phyloP scores from a whole-genome alignment of 495 filamentous ascomycete genomes.

The Aspergillus haitiensis region DNA sequence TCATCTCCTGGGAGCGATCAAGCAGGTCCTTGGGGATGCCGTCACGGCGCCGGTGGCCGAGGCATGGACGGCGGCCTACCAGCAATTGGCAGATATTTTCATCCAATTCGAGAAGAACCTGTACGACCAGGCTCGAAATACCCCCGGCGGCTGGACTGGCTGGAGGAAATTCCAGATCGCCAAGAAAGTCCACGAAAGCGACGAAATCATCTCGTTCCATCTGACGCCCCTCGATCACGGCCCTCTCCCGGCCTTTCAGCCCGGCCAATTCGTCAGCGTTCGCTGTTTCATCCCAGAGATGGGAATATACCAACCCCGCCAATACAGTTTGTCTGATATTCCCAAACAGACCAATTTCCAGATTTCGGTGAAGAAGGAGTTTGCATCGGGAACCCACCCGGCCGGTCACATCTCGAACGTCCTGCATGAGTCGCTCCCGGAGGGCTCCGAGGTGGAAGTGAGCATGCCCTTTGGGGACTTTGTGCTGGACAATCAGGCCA shows the following conservation, averaged over 20 bases:
- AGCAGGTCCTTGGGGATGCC: slow-evolving; percentile 58
- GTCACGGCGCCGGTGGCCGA: slow-evolving; percentile 56
- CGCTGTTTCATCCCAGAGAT: slow-evolving; percentile 54
- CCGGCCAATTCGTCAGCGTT: slow-evolving; percentile 64
- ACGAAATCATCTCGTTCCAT: slow-evolving; percentile 62
- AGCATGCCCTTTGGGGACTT: slow-evolving; percentile 65
- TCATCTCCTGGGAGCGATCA: slow-evolving; percentile 60
- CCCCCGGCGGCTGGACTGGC: slow-evolving; percentile 48
- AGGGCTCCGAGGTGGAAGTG: slow-evolving; percentile 54
- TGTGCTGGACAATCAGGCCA: slow-evolving; percentile 45
- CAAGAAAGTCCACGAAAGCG: slow-evolving; percentile 55
- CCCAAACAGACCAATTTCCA: slow-evolving; percentile 55
- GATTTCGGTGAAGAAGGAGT: slow-evolving; percentile 63
- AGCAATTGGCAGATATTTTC: slow-evolving; percentile 60
- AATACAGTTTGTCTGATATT: slow-evolving; percentile 63
- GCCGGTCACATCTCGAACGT: slow-evolving; percentile 62
- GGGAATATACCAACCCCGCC: slow-evolving; percentile 55
- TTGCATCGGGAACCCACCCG: slow-evolving; percentile 23
- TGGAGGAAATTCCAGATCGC: slow-evolving; percentile 63
- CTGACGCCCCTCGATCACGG: slow-evolving; percentile 56
- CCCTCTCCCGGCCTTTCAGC: slow-evolving; percentile 53
- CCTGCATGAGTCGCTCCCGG: slow-evolving; percentile 52
- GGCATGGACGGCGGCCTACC: slow-evolving; percentile 65
- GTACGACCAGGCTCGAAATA: slow-evolving; percentile 42
- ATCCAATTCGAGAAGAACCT: slow-evolving; percentile 59